Evolutionary conservation across 306 rosid genomes (phyloP).

Genomic region (Pterocarpus santalinus): DNA sequence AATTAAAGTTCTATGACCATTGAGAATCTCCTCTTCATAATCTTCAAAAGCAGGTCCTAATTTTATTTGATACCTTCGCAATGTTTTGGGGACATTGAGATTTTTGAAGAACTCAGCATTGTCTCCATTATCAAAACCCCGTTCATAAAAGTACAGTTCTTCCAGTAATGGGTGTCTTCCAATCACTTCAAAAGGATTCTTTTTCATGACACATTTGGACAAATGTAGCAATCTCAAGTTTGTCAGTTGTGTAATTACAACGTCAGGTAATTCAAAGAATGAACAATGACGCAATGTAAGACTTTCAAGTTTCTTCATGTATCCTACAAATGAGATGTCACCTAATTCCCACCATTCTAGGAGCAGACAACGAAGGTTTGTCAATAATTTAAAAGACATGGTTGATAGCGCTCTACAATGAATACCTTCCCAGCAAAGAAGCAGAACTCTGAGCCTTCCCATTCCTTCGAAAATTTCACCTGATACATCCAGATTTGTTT

Average conservation of each 20-base stretch:
- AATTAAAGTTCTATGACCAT: background rate
- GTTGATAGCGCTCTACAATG: background rate
- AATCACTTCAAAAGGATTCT: constrained; percentile 35
- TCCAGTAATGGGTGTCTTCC: constrained; percentile 13
- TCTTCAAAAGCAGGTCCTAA: background rate
- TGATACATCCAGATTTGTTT: background rate
- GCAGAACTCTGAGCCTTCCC: constrained; percentile 26
- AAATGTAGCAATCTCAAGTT: constrained; percentile 43
- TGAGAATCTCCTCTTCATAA: background rate
- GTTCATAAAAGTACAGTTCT: constrained; percentile 37
- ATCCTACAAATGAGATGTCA: constrained; percentile 10
- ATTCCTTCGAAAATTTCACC: background rate
- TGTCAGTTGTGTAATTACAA: background rate
- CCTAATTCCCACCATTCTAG: background rate
- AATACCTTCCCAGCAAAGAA: background rate
- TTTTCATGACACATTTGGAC: background rate
- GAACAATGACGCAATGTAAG: background rate
- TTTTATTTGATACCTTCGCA: constrained; percentile 17
- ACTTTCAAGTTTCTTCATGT: background rate
- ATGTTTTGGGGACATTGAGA: background rate
- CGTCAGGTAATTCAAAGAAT: constrained; percentile 43
- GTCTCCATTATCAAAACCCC: background rate
- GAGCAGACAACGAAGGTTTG: background rate
- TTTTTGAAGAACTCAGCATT: background rate
- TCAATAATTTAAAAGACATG: background rate